phyloP scores from a whole-genome alignment of 768 basidiomycete genomes.

The Amanita rubescens region DNA sequence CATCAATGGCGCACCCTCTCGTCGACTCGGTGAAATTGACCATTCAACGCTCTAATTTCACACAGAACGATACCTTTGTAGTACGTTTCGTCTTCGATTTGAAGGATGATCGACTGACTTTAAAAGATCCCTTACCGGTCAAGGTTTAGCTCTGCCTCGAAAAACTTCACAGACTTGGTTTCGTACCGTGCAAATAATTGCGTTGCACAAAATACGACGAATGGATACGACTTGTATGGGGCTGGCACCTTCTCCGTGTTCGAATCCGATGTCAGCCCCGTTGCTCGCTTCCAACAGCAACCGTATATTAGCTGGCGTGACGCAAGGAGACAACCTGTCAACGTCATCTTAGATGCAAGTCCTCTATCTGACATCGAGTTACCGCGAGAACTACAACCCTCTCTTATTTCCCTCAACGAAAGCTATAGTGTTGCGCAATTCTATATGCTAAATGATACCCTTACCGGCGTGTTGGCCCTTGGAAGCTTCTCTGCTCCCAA shows the following conservation, averaged over 20 bases:
- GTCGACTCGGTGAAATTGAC: constrained; percentile 40
- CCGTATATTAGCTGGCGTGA: constrained; percentile 24
- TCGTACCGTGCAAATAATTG: constrained; percentile 50
- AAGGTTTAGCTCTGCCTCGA: constrained; percentile 36
- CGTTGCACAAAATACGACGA: constrained; percentile 38
- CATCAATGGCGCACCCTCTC: constrained; percentile 45
- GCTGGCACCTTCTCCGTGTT: constrained; percentile 8
- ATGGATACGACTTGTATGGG: constrained; percentile 34
- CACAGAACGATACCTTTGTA: constrained; percentile 33
- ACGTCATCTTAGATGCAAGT: constrained; percentile 41
- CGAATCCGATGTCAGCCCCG: constrained; percentile 15
- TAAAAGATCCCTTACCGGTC: constrained; percentile 51
- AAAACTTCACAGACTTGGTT: constrained; percentile 38
- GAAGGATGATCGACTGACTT: background rate
- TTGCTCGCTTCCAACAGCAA: constrained; percentile 34
- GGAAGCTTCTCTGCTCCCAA: constrained; percentile 47
- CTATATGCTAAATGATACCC: constrained; percentile 43
- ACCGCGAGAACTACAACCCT: constrained; percentile 32
- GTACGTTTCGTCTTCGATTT: constrained; percentile 22
- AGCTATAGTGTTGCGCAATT: constrained; percentile 49
- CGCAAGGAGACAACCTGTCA: constrained; percentile 31
- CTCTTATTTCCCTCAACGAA: constrained; percentile 28
- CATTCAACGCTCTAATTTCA: constrained; percentile 34
- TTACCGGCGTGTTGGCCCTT: constrained; percentile 49
- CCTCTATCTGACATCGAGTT: constrained; percentile 39